Base-by-base conservation (phyloP, 1,284 basidiomycete species). In the Wolfiporia cocos region DNA sequence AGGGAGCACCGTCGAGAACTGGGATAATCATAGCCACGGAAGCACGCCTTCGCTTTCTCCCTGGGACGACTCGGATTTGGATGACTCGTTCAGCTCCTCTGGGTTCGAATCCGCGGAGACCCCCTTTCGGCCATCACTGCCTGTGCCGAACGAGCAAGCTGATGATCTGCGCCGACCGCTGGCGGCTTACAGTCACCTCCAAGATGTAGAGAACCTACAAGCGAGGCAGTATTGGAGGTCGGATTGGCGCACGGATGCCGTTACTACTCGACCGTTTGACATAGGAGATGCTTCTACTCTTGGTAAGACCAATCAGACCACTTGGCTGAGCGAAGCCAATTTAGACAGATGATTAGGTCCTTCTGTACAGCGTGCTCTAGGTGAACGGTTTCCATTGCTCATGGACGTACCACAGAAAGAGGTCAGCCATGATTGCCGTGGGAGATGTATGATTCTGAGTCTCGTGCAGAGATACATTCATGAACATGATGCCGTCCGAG, bases 401-500 rank as follows among this genome's bases (percentile, higher is more conserved):
- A 51, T 64, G 19, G 52, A 57, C 33, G 57, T 56, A 26, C 63
- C 53, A 15, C 49, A 56, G 29, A 57, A 57, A 50, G 61, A 67
- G 55, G 68, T 67, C 31, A 57, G 57, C 49, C 59, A 67, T 54
- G 67, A 66, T 48, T 44, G 45, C 37, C 17, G 14, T 14, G 10
- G 17, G 5, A 17, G 22, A 14, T 5, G 11, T 5, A 10, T 38
- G 31, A 3, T 20, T 11, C 19, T 20, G 31, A 42, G 17, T 17
- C 28, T 36, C 12, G 17, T 18, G 4, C 51, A 86, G 81, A 73
- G 59, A 60, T 82, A 81, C 44, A 81, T 88, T 23, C 60, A 78
- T 40, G 87, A 90, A 61, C 70, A 78, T 36, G 78, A 88, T 48
- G 77, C 78, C 28, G 78, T 86, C 9, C 73, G 86, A 6, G 87